Conservation (phyloP, 2,329 filamentous ascomycete species). For the Epichloe gansuensis region DNA sequence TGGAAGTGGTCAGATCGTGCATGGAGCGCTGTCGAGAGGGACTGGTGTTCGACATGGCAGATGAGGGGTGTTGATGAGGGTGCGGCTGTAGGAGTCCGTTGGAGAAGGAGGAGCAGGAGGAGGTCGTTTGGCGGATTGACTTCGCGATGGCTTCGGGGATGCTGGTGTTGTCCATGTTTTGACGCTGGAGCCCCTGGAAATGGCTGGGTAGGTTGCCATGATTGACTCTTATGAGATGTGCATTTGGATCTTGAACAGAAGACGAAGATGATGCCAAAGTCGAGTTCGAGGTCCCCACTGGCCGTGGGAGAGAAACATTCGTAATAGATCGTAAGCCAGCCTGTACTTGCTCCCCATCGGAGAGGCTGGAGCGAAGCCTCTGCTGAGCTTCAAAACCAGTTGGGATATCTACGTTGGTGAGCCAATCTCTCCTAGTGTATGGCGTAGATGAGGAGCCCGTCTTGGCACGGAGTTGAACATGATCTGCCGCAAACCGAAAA, state of each 20-base stretch:
- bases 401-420: slow-evolving; percentile 2
- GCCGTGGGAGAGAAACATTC: background rate
- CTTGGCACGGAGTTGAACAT: background rate
- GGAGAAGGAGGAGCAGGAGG: background rate
- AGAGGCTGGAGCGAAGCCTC: background rate
- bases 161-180: background rate
- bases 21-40: slow-evolving; percentile 3
- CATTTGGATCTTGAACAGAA: background rate
- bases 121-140: background rate
- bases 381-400: background rate
- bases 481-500: background rate
- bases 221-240: background rate
- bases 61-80: background rate
- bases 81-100: background rate
- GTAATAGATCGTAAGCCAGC: background rate
- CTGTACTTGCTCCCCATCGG: background rate
- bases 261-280: background rate
- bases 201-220: background rate
- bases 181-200: background rate
- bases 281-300: background rate
- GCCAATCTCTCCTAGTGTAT: background rate
- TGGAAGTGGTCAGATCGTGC: background rate
- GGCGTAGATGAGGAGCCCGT: background rate
- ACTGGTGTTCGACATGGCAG: background rate
- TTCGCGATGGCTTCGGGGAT: background rate